phyloP scores from a whole-genome alignment of 768 basidiomycete species.

The Neoboletus magnificus region DNA sequence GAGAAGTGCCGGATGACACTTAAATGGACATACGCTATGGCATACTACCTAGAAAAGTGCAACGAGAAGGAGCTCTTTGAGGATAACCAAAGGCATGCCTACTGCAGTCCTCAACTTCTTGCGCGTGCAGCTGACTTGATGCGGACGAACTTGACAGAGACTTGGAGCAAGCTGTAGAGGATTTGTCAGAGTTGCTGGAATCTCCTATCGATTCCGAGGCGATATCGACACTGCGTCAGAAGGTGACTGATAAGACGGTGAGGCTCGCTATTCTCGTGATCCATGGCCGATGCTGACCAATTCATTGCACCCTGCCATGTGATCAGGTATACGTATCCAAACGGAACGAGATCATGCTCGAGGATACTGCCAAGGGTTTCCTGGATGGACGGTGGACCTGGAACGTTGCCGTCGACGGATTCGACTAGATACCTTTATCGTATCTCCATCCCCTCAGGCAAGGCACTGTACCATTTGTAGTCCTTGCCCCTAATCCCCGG shows the following conservation, averaged over 20 bases:
- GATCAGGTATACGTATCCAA: conserved; percentile 89
- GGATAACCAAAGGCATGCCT: conserved; percentile 84
- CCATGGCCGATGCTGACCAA: background rate
- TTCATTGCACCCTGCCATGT: background rate
- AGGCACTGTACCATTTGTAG: background rate
- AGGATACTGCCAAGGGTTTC: conserved; percentile 91
- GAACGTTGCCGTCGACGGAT: conserved; percentile 71
- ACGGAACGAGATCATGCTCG: conserved; percentile 90
- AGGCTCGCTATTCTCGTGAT: conserved; percentile 20
- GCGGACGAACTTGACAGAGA: conserved; percentile 49
- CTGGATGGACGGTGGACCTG: conserved; percentile 82
- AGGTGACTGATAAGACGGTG: conserved; percentile 95
- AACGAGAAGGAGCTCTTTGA: conserved; percentile 96
- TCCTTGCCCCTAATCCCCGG: background rate
- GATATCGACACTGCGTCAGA: conserved; percentile 79
- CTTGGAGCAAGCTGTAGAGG: conserved; percentile 92
- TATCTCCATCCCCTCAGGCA: background rate
- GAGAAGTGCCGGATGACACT: conserved; percentile 90
- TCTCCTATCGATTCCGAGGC: conserved; percentile 83
- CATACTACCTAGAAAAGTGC: conserved; percentile 87
- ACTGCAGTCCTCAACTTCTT: background rate
- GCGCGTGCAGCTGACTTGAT: background rate
- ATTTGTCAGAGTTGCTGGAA: conserved; percentile 89
- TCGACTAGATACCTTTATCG: conserved; percentile 41
- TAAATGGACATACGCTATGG: conserved; percentile 99